Base-by-base conservation (phyloP, 805 yeast species). In the Yarrowia sp. region DNA sequence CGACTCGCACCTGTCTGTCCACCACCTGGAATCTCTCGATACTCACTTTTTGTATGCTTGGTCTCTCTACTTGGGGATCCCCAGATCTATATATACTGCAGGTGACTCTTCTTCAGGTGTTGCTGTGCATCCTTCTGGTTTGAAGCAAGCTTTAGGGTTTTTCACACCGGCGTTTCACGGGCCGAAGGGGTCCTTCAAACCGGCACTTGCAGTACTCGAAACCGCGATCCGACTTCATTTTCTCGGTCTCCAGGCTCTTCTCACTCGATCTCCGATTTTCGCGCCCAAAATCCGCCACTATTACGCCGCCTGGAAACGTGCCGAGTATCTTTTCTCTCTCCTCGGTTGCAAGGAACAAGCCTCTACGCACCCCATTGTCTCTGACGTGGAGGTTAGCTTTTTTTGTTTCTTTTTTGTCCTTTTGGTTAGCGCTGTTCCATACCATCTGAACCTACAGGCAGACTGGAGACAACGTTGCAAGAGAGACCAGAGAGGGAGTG, bases 261-360 rank as follows among this genome's bases (percentile, higher is more conserved):
- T 4, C 3, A 16, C 9, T 17, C 28, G 17, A 19, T 32, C 14
- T 16, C 54, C n/a, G n/a, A 11, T 30, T 46, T 24, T 26, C 11
- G 21, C 49, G 6, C 11, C 16, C 33, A 9, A 26, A 44, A 24
- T 14, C 11, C 3, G 10, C 24, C 52, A 4, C 21, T 9, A n/a
- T 2, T 6, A 4, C n/a, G 26, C 38, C 54, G 28, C 0, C 19
- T 5, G 19, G 2, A 21, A 2, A 12, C 54, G 38, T 48, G 54
- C 54, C 54, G 54, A 48, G 54, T 17, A 3, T n/a, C 2, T 10
- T 8, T 14, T 3, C 28, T 4, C 12, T 7, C 21, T 49, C 59
- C 59, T 52, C 59, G 59, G 59, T 52, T 52, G 59, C 59, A 52
- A 52, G 59, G 59, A 52, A 52, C 59, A 52, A 33, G 41, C 40